Evolutionary conservation across 306 rosid species (phyloP).

Genomic region (Begonia fuchsioides): DNA sequence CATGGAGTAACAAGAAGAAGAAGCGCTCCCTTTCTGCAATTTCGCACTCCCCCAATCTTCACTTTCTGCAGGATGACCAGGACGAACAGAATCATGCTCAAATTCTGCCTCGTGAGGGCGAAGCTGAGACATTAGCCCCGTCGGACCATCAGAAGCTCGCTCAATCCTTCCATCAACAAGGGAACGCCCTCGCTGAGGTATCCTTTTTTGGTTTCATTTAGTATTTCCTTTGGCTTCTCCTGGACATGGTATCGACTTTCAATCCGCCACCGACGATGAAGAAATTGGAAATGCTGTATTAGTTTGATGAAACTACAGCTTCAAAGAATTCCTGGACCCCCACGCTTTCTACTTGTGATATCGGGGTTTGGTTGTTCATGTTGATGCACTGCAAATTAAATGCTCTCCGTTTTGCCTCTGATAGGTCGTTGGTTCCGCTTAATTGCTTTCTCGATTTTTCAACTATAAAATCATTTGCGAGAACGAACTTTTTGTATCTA

Average conservation of each 20-base stretch:
- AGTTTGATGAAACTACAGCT: not conserved
- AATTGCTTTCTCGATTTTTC: too few relatives aligned
- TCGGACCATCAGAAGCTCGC: slow-evolving; percentile 14
- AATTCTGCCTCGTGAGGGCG: not conserved
- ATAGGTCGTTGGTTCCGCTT: too few relatives aligned
- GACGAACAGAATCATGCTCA: not conserved
- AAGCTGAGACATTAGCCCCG: slow-evolving; percentile 6
- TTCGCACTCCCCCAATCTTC: slow-evolving; percentile 21
- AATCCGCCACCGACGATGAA: too few relatives aligned
- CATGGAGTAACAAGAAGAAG: slow-evolving; percentile 34
- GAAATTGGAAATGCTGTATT: not conserved
- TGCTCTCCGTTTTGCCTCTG: too few relatives aligned
- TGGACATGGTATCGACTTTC: not conserved
- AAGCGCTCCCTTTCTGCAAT: slow-evolving; percentile 18
- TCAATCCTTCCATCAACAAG: slow-evolving; percentile 19
- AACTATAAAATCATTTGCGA: not conserved
- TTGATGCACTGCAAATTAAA: too few relatives aligned
- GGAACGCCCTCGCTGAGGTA: slow-evolving; percentile 36
- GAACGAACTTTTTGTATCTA: not conserved
- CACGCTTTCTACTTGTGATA: too few relatives aligned
- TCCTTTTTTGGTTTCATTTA: not conserved
- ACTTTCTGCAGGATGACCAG: slow-evolving; percentile 8
- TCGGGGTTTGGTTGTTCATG: too few relatives aligned
- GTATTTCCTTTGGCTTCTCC: not conserved
- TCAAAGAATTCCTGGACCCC: too few relatives aligned